Base-by-base conservation (phyloP, 2,329 filamentous ascomycete genomes). In the Clarireedia sp. region DNA sequence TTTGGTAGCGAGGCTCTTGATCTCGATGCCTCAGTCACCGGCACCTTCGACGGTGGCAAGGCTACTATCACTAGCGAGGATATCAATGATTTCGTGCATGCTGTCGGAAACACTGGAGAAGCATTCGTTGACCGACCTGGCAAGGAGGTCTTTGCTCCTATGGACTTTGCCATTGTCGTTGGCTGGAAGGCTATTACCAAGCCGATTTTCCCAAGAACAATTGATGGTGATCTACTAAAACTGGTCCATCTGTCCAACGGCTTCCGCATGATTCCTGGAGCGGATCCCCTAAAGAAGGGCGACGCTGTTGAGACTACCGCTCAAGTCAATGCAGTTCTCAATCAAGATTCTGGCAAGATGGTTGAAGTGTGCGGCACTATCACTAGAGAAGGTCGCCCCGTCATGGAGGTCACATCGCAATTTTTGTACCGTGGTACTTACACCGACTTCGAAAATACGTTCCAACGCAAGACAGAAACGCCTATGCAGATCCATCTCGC, bases 181-280 rank as follows among this genome's bases (percentile, higher is more conserved):
- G 91, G 91, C 60, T 96, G 91, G 91, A 97, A 99, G 76, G 94
- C 94, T 44, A 99, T 99, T 68, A 99, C 91, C 10, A 97, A 97
- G 80, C 94, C 94, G 14, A 99, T 99, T 72, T 99, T 99, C 80
- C 94, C 94, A 62, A 86, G 90, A 64, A 89, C 85, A 59, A 97
- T 99, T 66, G 94, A 99, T 65, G 94, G 95, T 62, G 94, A 99
- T 69, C 78, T 99, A 53, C 80, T 99, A 59, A 96, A 95, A 75
- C 83, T 99, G 53, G 92, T 99, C 12, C 94, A 99, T 74, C 75
- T 99, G 59, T 97, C 94, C 48, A 99, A 99, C 72, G 86, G 89
- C 60, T 99, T 97, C 85, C 88, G 94, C 66, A 99, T 99, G 94
- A 82, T 97, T 63, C 91, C 94, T 29, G 94, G 95, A 55, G 94